Evolutionary conservation across 1,284 basidiomycete species (phyloP).

Genomic region (Apiotrichum veenhuisii): DNA sequence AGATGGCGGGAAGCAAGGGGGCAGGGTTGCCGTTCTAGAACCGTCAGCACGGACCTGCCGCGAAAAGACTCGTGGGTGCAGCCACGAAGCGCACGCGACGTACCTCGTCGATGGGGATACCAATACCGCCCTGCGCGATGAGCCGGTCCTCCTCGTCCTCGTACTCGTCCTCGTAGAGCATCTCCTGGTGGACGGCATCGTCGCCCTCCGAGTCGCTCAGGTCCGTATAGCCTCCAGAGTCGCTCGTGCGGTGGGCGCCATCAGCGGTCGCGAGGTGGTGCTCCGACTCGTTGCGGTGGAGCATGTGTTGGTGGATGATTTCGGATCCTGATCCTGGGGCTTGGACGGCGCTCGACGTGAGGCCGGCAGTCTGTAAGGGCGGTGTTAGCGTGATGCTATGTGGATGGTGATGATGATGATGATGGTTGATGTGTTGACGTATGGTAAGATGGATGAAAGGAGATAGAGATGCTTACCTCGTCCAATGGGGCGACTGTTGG

Average conservation of each 20-base stretch:
- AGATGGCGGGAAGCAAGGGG: conserved; percentile 75
- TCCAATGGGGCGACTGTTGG: conserved; percentile 37
- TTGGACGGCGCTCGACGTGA: conserved; percentile 66
- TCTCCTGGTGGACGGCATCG: conserved; percentile 50
- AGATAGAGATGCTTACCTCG: conserved; percentile 30
- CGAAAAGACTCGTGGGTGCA: no score
- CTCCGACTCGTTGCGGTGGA: conserved; percentile 35
- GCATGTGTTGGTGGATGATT: conserved; percentile 30
- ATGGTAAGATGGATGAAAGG: no score
- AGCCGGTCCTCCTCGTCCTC: conserved; percentile 75
- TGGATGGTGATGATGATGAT: background rate
- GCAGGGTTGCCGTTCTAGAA: conserved; percentile 69
- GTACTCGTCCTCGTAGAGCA: conserved; percentile 52
- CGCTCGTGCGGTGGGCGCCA: conserved; percentile 27
- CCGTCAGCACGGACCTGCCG: conserved; percentile 47
- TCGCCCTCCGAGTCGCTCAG: conserved; percentile 40
- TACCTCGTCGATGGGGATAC: conserved; percentile 73
- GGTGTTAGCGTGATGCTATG: background rate
- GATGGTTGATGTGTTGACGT: no score
- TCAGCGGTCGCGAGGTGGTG: conserved; percentile 23
- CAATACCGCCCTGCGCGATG: conserved; percentile 73
- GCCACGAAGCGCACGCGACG: conserved; percentile 39
- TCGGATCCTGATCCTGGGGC: conserved; percentile 62
- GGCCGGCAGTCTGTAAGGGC: conserved; percentile 58
- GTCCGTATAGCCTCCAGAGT: conserved; percentile 38